These are phyloP conservation scores for Lagenidium giganteum DNA, from an alignment of 352 stramenopile species.

Conservation along the genomic window DNA sequence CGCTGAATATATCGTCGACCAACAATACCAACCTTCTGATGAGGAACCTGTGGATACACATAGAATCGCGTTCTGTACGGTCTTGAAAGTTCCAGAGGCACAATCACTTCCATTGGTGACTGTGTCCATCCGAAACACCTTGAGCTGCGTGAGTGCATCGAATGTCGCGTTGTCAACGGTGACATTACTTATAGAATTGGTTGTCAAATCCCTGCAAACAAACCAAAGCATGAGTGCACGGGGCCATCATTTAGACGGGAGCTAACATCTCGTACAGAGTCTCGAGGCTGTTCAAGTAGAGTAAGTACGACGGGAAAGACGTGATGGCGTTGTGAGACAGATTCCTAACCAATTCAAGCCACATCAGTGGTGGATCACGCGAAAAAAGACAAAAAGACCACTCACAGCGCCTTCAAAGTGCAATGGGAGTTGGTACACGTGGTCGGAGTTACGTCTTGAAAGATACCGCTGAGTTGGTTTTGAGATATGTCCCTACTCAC, in stretches of 20 bases:
- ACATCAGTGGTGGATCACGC: too few relatives aligned
- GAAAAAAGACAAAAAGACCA: too few relatives aligned
- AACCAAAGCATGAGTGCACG: background rate
- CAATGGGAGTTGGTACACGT: constrained; percentile 16
- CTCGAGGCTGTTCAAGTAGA: background rate
- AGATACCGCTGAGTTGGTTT: constrained; percentile 26
- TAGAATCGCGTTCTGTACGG: too few relatives aligned
- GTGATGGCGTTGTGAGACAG: constrained; percentile 3
- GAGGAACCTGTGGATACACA: too few relatives aligned
- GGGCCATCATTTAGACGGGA: too few relatives aligned
- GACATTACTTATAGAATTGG: constrained; percentile 4
- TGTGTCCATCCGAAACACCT: background rate
- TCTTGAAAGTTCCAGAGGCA: too few relatives aligned
- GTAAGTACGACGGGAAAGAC: background rate
- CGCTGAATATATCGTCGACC: too few relatives aligned
- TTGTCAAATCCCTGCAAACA: constrained; percentile 4
- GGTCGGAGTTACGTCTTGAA: constrained; percentile 18
- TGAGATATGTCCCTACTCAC: constrained; percentile 31
- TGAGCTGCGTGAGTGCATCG: background rate
- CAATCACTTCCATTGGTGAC: background rate
- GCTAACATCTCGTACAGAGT: constrained; percentile 1
- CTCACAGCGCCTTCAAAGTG: constrained; percentile 27
- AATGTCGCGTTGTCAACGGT: background rate
- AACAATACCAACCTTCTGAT: too few relatives aligned
- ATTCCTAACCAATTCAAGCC: background rate